Percentiles rank a stretch among this genome's conserved stretches.
phyloP scores from a whole-genome alignment of 768 basidiomycete genomes.

The Leccinum pellstonianum region DNA sequence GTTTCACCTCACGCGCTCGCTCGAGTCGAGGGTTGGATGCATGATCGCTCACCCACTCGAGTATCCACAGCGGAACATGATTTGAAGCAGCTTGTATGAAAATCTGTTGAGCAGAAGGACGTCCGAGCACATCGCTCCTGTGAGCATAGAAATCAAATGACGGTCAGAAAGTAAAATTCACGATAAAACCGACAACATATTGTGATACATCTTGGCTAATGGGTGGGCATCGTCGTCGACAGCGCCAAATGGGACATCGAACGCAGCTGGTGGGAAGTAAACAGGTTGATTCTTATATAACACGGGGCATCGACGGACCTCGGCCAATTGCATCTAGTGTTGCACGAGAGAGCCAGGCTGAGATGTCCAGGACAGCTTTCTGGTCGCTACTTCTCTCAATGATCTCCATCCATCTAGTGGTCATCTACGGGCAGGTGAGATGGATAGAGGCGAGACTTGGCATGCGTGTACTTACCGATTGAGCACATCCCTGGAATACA shows the following conservation, averaged over 20 bases:
- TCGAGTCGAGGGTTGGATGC: slow-evolving; percentile 19
- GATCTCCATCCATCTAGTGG: neutral
- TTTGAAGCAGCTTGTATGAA: slow-evolving; percentile 13
- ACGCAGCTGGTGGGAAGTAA: slow-evolving; percentile 35
- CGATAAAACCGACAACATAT: slow-evolving; percentile 11
- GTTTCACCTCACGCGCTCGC: slow-evolving; percentile 15
- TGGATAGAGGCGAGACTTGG: neutral
- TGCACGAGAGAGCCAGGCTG: neutral
- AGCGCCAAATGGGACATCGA: slow-evolving; percentile 46
- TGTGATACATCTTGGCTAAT: slow-evolving; percentile 9
- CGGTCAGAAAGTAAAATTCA: slow-evolving; percentile 2
- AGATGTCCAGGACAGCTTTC: neutral
- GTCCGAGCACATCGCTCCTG: slow-evolving; percentile 16
- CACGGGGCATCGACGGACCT: slow-evolving; percentile 29
- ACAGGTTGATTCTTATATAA: neutral
- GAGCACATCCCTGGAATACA: slow-evolving; percentile 42
- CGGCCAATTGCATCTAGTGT: slow-evolving; percentile 40
- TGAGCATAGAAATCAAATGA: slow-evolving; percentile 5
- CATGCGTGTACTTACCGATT: slow-evolving; percentile 16
- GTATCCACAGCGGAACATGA: slow-evolving; percentile 16
- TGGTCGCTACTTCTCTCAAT: neutral
- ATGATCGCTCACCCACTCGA: slow-evolving; percentile 36
- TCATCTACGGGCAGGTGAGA: neutral
- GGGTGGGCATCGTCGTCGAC: slow-evolving; percentile 11
- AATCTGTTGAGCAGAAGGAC: slow-evolving; percentile 15